phyloP scores from a whole-genome alignment of 2,329 filamentous ascomycete genomes.

The Cladosporium halotolerans region DNA sequence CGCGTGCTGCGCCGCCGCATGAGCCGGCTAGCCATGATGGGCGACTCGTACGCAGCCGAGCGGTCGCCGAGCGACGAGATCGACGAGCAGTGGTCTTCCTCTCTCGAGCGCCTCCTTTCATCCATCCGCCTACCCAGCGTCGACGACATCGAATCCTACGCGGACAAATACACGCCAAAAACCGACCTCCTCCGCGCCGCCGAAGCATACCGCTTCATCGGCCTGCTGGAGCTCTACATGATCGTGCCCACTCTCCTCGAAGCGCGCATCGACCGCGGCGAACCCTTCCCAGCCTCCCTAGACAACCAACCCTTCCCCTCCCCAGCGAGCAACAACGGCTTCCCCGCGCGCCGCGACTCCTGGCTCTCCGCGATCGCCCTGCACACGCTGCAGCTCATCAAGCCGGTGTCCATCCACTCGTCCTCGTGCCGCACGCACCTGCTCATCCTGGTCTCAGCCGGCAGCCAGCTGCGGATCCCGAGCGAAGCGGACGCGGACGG shows the following conservation, averaged over 20 bases:
- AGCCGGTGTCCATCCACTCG: constrained; percentile 46
- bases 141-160: constrained; percentile 45
- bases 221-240: constrained; percentile 50
- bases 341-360: constrained; percentile 25
- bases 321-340: constrained; percentile 14
- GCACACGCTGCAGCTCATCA: constrained; percentile 45
- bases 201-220: constrained; percentile 48
- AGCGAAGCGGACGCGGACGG: constrained; percentile 33
- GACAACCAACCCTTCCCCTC: constrained; percentile 17
- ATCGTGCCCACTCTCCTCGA: constrained; percentile 41
- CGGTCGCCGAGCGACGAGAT: constrained; percentile 13
- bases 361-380: constrained; percentile 48
- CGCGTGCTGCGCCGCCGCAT: constrained; percentile 24
- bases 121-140: constrained; percentile 41
- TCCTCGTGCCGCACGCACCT: constrained; percentile 50
- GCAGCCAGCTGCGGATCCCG: constrained; percentile 46
- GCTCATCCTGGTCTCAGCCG: constrained; percentile 46
- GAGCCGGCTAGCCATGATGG: constrained; percentile 10
- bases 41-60: not conserved
- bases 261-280: constrained; percentile 1
- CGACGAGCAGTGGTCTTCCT: constrained; percentile 32
- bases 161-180: constrained; percentile 48
- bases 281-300: constrained; percentile 14
- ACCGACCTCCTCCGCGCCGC: constrained; percentile 49
- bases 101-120: constrained; percentile 45